Conservation (phyloP, 1,139 yeast species). For the Pichia sp. region DNA sequence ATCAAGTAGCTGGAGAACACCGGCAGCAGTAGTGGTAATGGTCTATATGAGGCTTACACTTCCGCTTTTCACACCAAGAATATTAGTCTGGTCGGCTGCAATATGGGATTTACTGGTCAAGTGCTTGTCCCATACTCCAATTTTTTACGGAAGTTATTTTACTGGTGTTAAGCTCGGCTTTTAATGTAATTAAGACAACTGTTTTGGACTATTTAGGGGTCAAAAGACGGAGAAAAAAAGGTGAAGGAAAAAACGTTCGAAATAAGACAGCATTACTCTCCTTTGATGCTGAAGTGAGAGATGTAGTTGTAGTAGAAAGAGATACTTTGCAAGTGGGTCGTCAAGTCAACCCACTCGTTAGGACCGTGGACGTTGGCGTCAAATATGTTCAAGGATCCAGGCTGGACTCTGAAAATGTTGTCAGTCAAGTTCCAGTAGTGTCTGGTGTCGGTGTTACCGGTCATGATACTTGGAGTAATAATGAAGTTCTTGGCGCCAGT, state of each 20-base stretch:
- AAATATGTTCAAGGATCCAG: conserved; percentile 18
- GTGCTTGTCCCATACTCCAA: not conserved
- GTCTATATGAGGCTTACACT: too few relatives aligned
- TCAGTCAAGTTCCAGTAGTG: conserved; percentile 72
- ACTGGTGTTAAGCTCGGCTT: too few relatives aligned
- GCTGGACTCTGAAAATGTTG: conserved; percentile 60
- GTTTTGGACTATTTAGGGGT: too few relatives aligned
- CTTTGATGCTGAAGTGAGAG: conserved; percentile 11
- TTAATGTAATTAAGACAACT: too few relatives aligned
- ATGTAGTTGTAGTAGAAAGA: conserved; percentile 45
- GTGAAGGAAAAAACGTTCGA: not conserved
- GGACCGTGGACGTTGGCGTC: conserved; percentile 21
- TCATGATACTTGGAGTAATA: conserved; percentile 62
- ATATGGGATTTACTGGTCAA: not conserved
- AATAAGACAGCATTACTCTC: not conserved
- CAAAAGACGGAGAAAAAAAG: not conserved
- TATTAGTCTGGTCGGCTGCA: not conserved
- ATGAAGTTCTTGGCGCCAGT: conserved; percentile 41
- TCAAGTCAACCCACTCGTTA: conserved; percentile 45
- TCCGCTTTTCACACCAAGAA: too few relatives aligned
- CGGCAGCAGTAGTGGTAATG: too few relatives aligned
- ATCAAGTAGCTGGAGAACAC: too few relatives aligned
- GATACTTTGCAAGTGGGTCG: conserved; percentile 51
- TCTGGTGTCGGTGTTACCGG: conserved; percentile 83
- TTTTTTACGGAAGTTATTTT: too few relatives aligned